Conservation (phyloP, 2,329 filamentous ascomycete genomes). For the Orbilia oligospora region DNA sequence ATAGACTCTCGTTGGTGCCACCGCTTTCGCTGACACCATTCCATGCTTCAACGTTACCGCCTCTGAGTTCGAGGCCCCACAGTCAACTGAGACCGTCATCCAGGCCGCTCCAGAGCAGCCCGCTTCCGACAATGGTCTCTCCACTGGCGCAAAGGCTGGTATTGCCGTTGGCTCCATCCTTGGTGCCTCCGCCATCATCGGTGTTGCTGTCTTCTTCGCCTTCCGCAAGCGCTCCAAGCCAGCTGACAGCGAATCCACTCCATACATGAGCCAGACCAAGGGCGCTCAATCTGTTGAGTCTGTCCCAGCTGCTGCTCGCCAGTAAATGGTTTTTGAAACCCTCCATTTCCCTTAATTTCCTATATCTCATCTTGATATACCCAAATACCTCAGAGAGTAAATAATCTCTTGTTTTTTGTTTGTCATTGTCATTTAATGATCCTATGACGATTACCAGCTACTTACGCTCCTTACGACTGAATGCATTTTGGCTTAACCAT, state of each 20-base stretch:
- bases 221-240: conserved; percentile 57
- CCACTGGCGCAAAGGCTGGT: conserved; percentile 62
- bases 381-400: conserved; percentile 35
- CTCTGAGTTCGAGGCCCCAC: conserved; percentile 65
- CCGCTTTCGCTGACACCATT: conserved; percentile 66
- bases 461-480: conserved; percentile 47
- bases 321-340: conserved; percentile 30
- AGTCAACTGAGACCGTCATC: conserved; percentile 61
- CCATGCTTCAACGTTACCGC: conserved; percentile 70
- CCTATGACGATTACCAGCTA: conserved; percentile 36
- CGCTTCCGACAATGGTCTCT: conserved; percentile 49
- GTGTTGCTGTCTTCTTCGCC: conserved; percentile 59
- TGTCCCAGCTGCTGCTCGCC: conserved; percentile 42
- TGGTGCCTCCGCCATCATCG: conserved; percentile 61
- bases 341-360: conserved; percentile 4
- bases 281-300: conserved; percentile 55
- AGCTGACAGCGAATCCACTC: conserved; percentile 53
- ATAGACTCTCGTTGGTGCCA: conserved; percentile 67
- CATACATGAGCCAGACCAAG: conserved; percentile 57
- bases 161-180: conserved; percentile 64
- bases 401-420: conserved; percentile 26
- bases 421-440: conserved; percentile 44
- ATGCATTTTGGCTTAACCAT: conserved; percentile 32
- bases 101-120: conserved; percentile 36
- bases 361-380: conserved; percentile 51